A percentile compares a stretch with the other conserved stretches of the same genome.
phyloP scores from a whole-genome alignment of 2,329 filamentous ascomycete genomes.

The Aspergillus latus region DNA sequence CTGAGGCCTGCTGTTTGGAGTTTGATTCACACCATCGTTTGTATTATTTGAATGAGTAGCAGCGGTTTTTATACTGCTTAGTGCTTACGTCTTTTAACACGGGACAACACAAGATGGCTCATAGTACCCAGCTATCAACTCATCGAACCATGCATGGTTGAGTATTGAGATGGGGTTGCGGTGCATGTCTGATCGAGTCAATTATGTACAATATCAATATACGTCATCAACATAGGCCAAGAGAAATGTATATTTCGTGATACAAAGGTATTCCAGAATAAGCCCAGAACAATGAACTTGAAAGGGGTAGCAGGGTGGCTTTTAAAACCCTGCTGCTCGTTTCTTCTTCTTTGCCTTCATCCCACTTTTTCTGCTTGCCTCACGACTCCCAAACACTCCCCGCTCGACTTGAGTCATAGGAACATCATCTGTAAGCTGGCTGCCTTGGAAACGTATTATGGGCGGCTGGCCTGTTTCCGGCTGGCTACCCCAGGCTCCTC shows the following conservation, averaged over 20 bases:
- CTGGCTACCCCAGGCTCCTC: conserved; percentile 35
- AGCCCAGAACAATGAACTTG: background rate
- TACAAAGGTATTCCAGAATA: background rate
- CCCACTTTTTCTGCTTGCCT: conserved; percentile 29
- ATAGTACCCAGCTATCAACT: conserved; percentile 7
- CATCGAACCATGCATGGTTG: background rate
- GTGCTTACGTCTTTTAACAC: background rate
- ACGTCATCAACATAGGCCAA: no score
- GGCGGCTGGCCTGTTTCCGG: conserved; percentile 25
- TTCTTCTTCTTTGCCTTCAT: conserved; percentile 41
- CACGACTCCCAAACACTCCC: conserved; percentile 39
- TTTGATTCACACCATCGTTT: no score
- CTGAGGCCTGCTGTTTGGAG: background rate
- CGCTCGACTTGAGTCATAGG: conserved; percentile 45
- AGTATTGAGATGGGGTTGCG: background rate
- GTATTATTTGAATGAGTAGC: background rate
- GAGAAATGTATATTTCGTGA: background rate
- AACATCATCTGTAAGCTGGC: conserved; percentile 34
- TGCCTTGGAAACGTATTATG: conserved; percentile 30
- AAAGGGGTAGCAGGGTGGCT: no score
- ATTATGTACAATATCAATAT: no score
- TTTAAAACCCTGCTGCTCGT: conserved; percentile 43
- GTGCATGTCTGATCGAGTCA: no score
- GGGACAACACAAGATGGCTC: conserved; percentile 2
- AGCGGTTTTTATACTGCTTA: background rate